Base-by-base conservation (phyloP, 768 basidiomycete genomes). In the Trametes villosa region DNA sequence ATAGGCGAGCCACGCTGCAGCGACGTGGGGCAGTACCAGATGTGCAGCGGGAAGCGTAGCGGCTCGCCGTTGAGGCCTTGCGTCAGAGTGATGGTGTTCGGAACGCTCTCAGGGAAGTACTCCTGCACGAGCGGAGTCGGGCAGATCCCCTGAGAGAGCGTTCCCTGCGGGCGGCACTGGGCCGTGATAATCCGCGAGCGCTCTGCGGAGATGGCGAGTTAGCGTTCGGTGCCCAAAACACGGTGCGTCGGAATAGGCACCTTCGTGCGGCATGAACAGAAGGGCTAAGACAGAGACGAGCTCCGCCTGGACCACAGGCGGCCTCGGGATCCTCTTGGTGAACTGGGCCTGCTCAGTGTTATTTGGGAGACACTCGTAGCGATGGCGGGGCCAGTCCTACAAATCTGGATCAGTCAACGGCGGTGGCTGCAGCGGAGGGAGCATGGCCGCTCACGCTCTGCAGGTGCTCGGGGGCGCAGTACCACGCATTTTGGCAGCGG, bases 21-120 rank as follows among this genome's bases (percentile, higher is more conserved):
- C 12, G 88, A 80, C 12, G 79, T 76, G 4, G 89, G 85, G 40
- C 87, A 89, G 70, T 92, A 94, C 82, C 86, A 94, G 33, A 94
- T 70, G 57, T 94, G 90, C 15, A 94, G 81, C 4, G 92, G 92
- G 70, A 93, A 94, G 29, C 92, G 81, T 2, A 94, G 78, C 0
- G 87, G 86, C 60, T 94, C 91, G 44, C 87, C 87, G 65, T 92
- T 94, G 29, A 94, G 78, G 1, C 92, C 92, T 69, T 91, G 89
- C 0, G 90, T 92, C 51, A 94, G 73, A 52, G 93, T 86, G 61
- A 93, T 84, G 61, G 81, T 85, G 59, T 85, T 82, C 1, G 83
- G 72, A 34, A 81, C 78, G 46, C 82, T 81, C 30, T 86, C 85
- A 9, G 81, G 69, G 67, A 93, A 92, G 68, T 85, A 81, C 0